Evolutionary conservation across 306 rosid genomes (phyloP).

Genomic region (Cercis canadensis): DNA sequence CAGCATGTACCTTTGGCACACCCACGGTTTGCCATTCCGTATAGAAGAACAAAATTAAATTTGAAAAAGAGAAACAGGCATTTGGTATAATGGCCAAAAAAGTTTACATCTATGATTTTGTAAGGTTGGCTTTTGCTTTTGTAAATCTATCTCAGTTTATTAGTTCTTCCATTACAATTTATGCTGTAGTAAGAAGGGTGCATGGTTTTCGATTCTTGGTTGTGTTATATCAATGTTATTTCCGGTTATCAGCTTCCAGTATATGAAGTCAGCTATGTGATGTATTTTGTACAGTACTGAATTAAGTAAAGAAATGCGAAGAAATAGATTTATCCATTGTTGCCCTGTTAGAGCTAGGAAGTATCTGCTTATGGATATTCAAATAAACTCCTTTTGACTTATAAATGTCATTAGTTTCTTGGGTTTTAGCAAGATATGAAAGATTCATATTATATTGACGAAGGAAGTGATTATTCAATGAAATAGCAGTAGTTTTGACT

Average conservation of each 20-base stretch:
- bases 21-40: not conserved
- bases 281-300: not conserved
- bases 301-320: not conserved
- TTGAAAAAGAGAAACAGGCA: not conserved
- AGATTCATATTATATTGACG: too few species aligned
- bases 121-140: not conserved
- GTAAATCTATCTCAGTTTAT: not conserved
- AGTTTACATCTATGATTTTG: not conserved
- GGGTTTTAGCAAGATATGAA: too few species aligned
- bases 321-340: not conserved
- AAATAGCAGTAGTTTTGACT: not conserved
- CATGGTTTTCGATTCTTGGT: not conserved
- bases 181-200: not conserved
- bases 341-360: not conserved
- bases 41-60: not conserved
- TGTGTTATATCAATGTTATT: not conserved
- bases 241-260: not conserved
- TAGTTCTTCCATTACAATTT: conserved; percentile 2
- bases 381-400: too few species aligned
- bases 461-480: not conserved
- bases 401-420: too few species aligned
- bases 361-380: too few species aligned
- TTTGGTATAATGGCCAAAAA: not conserved
- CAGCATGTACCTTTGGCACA: not conserved
- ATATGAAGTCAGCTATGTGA: not conserved